Evolutionary conservation across 257 asterid genomes (phyloP), one percentile per base, ranked within the genome.

Genomic region (Lycium barbarum): DNA sequence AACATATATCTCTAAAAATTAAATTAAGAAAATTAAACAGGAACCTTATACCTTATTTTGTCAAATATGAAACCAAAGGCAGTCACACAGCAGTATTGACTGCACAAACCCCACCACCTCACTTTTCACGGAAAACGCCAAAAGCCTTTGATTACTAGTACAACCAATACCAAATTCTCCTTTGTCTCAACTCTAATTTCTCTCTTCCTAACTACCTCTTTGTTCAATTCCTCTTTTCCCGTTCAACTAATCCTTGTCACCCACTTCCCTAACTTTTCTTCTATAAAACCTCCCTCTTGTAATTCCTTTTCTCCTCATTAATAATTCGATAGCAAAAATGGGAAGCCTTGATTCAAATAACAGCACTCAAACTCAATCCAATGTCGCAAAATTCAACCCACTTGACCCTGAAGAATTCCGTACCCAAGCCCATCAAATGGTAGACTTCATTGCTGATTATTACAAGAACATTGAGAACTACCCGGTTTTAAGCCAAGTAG

Each of bases 331-430:
- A 15, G 1, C 36, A 4, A 83, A 33, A 51, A 88, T 88, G 90
- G 90, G 87, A 9, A 85, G 88, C 61, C 88, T 88, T 83, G 87
- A 85, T 83, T 57, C 67, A 4, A 70, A 54, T 8, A 33, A 38
- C 35, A n/a, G 40, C 65, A 18, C 54, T 58, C 35, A 47, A 40
- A 26, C 79, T 15, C 36, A 74, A 11, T 9, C 84, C 5, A 22
- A 4, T 0, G 13, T 63, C 18, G 62, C 22, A 9, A 85, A 85
- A 17, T 88, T 88, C 66, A 85, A 85, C 26, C 90, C 90, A 0
- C 85, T 88, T 14, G 87, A 85, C 58, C 88, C 86, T 1, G 90
- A 88, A 85, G 88, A 83, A 36, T 88, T 88, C 49, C 65, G 88
- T 5, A 59, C 6, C 8, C 84, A 88, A 79, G 90, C 90, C 79